Evolutionary conservation across 2,329 filamentous ascomycete genomes (phyloP), one percentile per base, ranked within the genome.

Genomic region (Clonostachys chloroleuca): DNA sequence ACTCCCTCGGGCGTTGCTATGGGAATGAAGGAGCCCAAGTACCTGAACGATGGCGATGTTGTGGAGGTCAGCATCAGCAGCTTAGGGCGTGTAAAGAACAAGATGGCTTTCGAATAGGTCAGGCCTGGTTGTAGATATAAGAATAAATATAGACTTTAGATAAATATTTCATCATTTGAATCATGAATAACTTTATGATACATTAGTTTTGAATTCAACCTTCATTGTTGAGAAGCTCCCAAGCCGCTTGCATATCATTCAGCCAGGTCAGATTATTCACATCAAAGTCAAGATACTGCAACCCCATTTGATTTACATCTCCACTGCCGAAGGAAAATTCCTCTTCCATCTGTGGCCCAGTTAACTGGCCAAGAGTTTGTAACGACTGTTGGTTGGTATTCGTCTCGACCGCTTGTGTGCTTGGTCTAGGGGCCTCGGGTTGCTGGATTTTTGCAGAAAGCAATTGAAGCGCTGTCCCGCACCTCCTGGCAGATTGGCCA

Each of bases 1-100:
- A 78, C 75, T 34, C 64, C 65, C 1, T 65, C 67, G 2, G 74
- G 75, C 4, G 74, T 78, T 1, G 75, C 68, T 0, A 68, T 75
- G 56, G 71, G 70, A 1, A 66, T 66, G 55, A 65, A 65, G 41
- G 68, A 69, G 42, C 66, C 69, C n/a, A 65, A 60, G 47, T 72
- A 68, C 49, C 51, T 74, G 6, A 59, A 68, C 46, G 54, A 70
- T 13, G 69, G 70, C 2, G 69, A 75, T 51, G 63, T 69, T 5
- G 63, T 78, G 1, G 62, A 69, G 57, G 59, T 78, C 1, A 64
- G 58, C 16, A 69, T 77, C 16, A 62, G 63, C 4, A 60, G 63
- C 4, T 18, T 70, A 2, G 51, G 62, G 14, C 43, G 47, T 2
- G 55, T 67, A 2, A 64, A 48, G 49, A 69, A 77, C 44, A 65